Conservation (phyloP, 345 rosid genomes). For the Gossypium thurberi region DNA sequence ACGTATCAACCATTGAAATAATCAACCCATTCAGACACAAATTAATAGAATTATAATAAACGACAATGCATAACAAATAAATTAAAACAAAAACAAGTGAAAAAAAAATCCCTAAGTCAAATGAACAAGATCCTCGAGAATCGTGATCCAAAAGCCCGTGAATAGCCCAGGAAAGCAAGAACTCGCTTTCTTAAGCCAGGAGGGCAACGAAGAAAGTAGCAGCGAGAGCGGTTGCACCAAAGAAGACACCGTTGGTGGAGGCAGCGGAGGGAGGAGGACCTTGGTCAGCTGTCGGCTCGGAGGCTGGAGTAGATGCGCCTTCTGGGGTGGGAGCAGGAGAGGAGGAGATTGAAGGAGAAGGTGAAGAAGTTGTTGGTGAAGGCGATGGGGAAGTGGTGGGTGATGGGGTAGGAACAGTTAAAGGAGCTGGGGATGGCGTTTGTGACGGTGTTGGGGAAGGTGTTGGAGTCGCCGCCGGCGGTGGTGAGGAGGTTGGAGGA, state of each 20-base stretch:
- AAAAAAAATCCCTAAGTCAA: slow-evolving; percentile 10
- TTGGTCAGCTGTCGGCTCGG: slow-evolving; percentile 14
- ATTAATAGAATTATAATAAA: slow-evolving; percentile 8
- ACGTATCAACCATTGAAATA: slow-evolving; percentile 22
- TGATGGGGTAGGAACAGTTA: slow-evolving; percentile 38
- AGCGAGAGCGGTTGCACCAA: slow-evolving; percentile 40
- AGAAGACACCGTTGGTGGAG: slow-evolving; percentile 30
- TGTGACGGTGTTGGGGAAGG: slow-evolving; percentile 28
- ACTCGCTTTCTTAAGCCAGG: slow-evolving; percentile 37
- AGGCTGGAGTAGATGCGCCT: slow-evolving; percentile 17
- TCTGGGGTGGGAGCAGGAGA: slow-evolving; percentile 28
- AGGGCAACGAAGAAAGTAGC: slow-evolving; percentile 45
- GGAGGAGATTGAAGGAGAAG: slow-evolving; percentile 21
- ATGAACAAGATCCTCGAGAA: slow-evolving; percentile 21
- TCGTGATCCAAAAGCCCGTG: slow-evolving; percentile 19
- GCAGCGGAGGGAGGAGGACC: slow-evolving; percentile 23
- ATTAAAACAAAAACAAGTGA: slow-evolving; percentile 10
- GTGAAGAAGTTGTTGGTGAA: slow-evolving; percentile 15
- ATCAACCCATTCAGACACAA: slow-evolving; percentile 10
- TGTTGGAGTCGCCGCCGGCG: slow-evolving; percentile 31
- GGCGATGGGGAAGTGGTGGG: slow-evolving; percentile 21
- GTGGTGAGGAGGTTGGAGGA: slow-evolving; percentile 21
- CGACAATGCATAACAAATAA: slow-evolving; percentile 16
- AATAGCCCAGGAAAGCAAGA: background rate
- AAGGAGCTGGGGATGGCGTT: slow-evolving; percentile 5